Evolutionary conservation across 1,139 yeast species (phyloP).

Genomic region (Diutina sp.): DNA sequence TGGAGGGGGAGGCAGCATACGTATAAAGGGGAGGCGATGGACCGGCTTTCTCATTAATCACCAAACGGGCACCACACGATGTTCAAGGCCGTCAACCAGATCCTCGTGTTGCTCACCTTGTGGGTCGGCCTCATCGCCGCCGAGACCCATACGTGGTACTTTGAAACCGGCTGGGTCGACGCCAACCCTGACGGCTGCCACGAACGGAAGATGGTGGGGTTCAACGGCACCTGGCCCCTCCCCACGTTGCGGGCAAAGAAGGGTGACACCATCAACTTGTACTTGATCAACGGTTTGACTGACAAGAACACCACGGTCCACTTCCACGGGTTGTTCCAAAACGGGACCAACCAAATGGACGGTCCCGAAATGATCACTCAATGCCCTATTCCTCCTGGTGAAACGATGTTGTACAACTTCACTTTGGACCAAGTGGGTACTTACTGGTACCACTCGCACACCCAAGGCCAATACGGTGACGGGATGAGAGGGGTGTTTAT

Average conservation of each 20-base stretch:
- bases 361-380: conserved; percentile 2
- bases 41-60: background rate
- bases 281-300: conserved; percentile 56
- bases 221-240: conserved; percentile 79
- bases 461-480: conserved; percentile 2
- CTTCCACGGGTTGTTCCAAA: conserved; percentile 3
- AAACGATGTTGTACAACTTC: conserved; percentile 2
- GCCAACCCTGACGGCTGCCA: conserved; percentile 68
- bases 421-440: background rate
- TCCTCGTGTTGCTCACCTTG: background rate
- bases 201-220: conserved; percentile 59
- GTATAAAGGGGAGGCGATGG: background rate
- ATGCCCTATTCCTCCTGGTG: conserved; percentile 2
- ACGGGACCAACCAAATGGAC: conserved; percentile 1
- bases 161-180: conserved; percentile 59
- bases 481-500: conserved; percentile 3
- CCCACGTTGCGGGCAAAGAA: conserved; percentile 60
- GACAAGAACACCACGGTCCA: conserved; percentile 38
- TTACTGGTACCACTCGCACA: conserved; percentile 3
- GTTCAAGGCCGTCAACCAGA: background rate
- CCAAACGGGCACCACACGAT: background rate
- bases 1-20: background rate
- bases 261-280: conserved; percentile 65
- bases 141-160: conserved; percentile 53
- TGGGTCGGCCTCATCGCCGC: conserved; percentile 17